Percentiles rank a stretch among this genome's conserved stretches.
phyloP scores from a whole-genome alignment of 805 yeast species.

The Kodamaea lidongshanica region DNA sequence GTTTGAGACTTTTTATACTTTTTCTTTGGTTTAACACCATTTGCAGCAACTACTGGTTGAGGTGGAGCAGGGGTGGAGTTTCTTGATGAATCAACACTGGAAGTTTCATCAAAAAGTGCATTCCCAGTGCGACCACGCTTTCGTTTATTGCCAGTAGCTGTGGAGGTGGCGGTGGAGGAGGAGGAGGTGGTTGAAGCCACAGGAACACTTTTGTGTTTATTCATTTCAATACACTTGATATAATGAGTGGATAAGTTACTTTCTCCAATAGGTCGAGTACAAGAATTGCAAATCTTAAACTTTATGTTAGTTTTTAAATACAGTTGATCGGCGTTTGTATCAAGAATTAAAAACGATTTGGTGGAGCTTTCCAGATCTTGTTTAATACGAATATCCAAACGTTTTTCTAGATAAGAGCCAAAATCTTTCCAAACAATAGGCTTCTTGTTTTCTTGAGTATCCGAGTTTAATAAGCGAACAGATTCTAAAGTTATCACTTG shows the following conservation, averaged over 20 bases:
- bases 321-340: slow-evolving; percentile 21
- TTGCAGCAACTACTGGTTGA: slow-evolving; percentile 14
- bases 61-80: slow-evolving; percentile 32
- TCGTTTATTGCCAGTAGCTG: slow-evolving; percentile 21
- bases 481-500: slow-evolving; percentile 23
- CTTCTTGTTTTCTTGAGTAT: slow-evolving; percentile 15
- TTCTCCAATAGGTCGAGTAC: slow-evolving; percentile 37
- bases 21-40: slow-evolving; percentile 30
- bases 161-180: slow-evolving; percentile 9
- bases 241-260: slow-evolving; percentile 28
- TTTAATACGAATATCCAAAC: slow-evolving; percentile 23
- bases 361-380: slow-evolving; percentile 15
- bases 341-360: slow-evolving; percentile 17
- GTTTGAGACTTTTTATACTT: slow-evolving; percentile 40
- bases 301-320: slow-evolving; percentile 29
- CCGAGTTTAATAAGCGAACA: slow-evolving; percentile 20
- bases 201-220: slow-evolving; percentile 21
- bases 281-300: slow-evolving; percentile 34
- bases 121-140: slow-evolving; percentile 19
- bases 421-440: slow-evolving; percentile 40
- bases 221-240: slow-evolving; percentile 33
- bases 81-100: slow-evolving; percentile 36
- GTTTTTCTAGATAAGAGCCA: slow-evolving; percentile 38
- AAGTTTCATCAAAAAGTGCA: slow-evolving; percentile 28
- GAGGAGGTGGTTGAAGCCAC: slow-evolving; percentile 12